These are phyloP conservation scores for Alternaria rosae DNA, from an alignment of 2,329 filamentous ascomycete species.

Conservation along the genomic window DNA sequence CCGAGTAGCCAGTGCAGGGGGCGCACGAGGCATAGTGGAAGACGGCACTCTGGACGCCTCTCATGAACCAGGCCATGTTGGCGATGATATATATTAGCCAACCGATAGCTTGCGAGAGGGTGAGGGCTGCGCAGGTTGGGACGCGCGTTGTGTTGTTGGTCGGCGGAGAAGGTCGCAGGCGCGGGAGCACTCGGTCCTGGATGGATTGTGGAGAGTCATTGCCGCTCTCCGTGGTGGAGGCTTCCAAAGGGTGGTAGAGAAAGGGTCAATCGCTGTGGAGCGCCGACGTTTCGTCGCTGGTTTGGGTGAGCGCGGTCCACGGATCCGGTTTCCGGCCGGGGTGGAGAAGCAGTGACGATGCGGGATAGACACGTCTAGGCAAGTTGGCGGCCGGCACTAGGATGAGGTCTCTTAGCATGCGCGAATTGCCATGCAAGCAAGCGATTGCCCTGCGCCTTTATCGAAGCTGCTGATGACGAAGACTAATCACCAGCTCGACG, in stretches of 20 bases:
- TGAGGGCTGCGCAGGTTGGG: constrained; percentile 1
- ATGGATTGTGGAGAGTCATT: constrained; percentile 34
- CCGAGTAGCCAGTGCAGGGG: constrained; percentile 75
- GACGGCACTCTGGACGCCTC: constrained; percentile 73
- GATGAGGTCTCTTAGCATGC: neutral
- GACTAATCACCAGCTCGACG: constrained; percentile 1
- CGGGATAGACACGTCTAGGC: constrained; percentile 6
- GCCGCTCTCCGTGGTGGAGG: constrained; percentile 26
- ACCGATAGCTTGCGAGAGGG: neutral
- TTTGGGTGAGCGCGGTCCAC: constrained; percentile 20
- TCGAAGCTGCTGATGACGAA: neutral
- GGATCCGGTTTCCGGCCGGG: constrained; percentile 16
- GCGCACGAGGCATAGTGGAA: constrained; percentile 82
- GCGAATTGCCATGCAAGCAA: neutral
- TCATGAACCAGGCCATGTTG: constrained; percentile 51
- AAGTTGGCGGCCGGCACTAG: neutral
- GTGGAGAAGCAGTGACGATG: constrained; percentile 10
- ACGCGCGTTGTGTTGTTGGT: constrained; percentile 5
- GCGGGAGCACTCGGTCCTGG: constrained; percentile 29
- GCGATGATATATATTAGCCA: neutral
- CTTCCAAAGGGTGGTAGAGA: constrained; percentile 8
- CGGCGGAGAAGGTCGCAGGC: constrained; percentile 16
- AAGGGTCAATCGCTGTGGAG: constrained; percentile 10
- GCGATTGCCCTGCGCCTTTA: neutral
- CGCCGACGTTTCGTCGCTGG: constrained; percentile 15